phyloP scores from a whole-genome alignment of 148 eudicot genomes.

The Amaranthus palmeri region DNA sequence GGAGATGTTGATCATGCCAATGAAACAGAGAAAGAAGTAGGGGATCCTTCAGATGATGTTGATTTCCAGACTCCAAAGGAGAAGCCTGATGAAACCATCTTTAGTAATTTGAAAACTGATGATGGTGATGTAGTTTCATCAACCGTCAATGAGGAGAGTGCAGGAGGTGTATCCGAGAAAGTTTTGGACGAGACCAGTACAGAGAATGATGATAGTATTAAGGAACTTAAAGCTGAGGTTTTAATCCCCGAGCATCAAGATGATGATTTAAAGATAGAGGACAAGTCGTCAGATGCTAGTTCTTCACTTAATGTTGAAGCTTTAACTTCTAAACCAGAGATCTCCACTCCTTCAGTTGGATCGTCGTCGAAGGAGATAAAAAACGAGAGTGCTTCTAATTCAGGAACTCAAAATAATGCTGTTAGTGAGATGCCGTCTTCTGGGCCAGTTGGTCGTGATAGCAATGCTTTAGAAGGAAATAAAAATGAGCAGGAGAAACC shows the following conservation, averaged over 20 bases:
- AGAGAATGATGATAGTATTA: conserved; percentile 19
- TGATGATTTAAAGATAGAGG: conserved; percentile 14
- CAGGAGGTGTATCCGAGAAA: conserved; percentile 15
- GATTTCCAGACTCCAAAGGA: conserved; percentile 21
- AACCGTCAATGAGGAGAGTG: conserved; percentile 13
- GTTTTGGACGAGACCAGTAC: conserved; percentile 14
- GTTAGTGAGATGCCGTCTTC: conserved; percentile 22
- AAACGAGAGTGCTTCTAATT: conserved; percentile 21
- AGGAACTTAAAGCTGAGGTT: conserved; percentile 18
- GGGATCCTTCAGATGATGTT: conserved; percentile 24
- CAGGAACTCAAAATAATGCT: conserved; percentile 18
- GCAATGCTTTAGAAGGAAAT: conserved; percentile 18
- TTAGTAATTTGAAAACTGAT: conserved; percentile 6
- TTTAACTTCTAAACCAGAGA: conserved; percentile 20
- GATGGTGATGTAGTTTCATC: conserved; percentile 12
- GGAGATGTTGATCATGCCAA: conserved; percentile 27
- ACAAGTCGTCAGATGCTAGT: conserved; percentile 2
- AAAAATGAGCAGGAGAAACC: conserved; percentile 31
- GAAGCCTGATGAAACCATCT: conserved; percentile 25
- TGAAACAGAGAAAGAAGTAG: conserved; percentile 19
- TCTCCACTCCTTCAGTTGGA: conserved; percentile 13
- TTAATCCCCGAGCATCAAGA: conserved; percentile 12
- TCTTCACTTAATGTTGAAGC: conserved; percentile 28
- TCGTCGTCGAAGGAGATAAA: conserved; percentile 21
- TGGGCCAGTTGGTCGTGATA: conserved; percentile 21